phyloP scores from a whole-genome alignment of 2,329 filamentous ascomycete species.

The Blumeria hordei region DNA sequence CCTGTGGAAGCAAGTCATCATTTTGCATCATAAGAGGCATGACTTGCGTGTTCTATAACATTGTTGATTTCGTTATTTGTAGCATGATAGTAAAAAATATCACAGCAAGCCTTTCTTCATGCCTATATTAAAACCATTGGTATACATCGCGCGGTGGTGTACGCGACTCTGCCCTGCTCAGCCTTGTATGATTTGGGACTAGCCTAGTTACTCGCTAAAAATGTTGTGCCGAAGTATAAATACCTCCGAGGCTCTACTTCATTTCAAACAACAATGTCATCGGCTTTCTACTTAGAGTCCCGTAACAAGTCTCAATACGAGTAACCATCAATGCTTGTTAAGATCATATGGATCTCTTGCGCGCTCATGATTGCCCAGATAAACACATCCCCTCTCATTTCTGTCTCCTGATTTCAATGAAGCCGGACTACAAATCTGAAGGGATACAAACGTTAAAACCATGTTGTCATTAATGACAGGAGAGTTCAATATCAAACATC shows the following conservation, averaged over 20 bases:
- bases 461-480: too few species aligned
- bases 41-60: background rate
- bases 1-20: constrained; percentile 6
- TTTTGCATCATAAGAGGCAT: constrained; percentile 15
- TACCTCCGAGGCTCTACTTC: background rate
- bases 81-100: too few species aligned
- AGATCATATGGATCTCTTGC: constrained; percentile 63
- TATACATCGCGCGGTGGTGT: background rate
- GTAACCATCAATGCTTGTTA: constrained; percentile 63
- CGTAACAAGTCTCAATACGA: constrained; percentile 45
- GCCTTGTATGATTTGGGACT: background rate
- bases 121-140: background rate
- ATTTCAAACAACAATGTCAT: constrained; percentile 36
- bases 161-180: background rate
- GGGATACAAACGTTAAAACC: background rate
- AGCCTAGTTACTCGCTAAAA: background rate
- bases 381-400: background rate
- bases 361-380: constrained; percentile 97
- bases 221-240: background rate
- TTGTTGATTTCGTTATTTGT: too few species aligned
- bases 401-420: background rate
- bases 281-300: constrained; percentile 99
- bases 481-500: too few species aligned
- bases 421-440: too few species aligned
- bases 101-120: background rate